phyloP scores from a whole-genome alignment of 176 grass and related monocot species.

The Aechmea fasciata region DNA sequence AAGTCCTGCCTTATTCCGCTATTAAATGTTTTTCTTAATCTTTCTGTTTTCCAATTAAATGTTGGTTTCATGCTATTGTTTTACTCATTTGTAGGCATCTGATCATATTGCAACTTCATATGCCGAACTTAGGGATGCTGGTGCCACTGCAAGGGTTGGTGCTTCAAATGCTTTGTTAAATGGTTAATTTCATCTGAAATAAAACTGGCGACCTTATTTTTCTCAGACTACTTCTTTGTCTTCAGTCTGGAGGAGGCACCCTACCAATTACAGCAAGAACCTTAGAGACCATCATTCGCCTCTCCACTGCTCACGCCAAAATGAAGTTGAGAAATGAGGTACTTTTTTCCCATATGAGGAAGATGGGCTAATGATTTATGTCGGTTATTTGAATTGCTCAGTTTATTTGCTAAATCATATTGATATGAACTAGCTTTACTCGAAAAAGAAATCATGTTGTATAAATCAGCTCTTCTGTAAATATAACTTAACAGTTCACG shows the following conservation, averaged over 20 bases:
- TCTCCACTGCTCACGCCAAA: conserved; percentile 92
- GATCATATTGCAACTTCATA: conserved; percentile 97
- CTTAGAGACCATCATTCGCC: conserved; percentile 95
- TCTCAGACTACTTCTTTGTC: conserved; percentile 21
- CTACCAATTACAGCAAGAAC: conserved; percentile 99
- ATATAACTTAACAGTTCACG: too few relatives aligned
- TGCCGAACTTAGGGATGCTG: conserved; percentile 84
- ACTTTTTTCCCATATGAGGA: conserved; percentile 1
- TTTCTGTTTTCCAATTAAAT: background rate
- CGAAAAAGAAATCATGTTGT: background rate
- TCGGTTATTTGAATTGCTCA: conserved; percentile 5
- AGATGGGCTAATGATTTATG: background rate
- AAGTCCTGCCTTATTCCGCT: background rate
- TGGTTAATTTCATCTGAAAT: background rate
- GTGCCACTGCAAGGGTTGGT: conserved; percentile 68
- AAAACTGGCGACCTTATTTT: conserved; percentile 12
- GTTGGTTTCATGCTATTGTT: background rate
- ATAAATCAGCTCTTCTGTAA: too few relatives aligned
- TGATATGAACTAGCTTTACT: background rate
- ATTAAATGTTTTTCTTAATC: background rate
- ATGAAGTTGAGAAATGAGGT: conserved; percentile 97
- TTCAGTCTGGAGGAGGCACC: conserved; percentile 74
- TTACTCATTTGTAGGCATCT: conserved; percentile 49
- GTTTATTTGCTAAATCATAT: background rate
- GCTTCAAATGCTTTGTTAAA: background rate